Percentiles rank a stretch among this genome's conserved stretches.
phyloP scores from a whole-genome alignment of 495 filamentous ascomycete genomes.

The Neurospora cerealis region DNA sequence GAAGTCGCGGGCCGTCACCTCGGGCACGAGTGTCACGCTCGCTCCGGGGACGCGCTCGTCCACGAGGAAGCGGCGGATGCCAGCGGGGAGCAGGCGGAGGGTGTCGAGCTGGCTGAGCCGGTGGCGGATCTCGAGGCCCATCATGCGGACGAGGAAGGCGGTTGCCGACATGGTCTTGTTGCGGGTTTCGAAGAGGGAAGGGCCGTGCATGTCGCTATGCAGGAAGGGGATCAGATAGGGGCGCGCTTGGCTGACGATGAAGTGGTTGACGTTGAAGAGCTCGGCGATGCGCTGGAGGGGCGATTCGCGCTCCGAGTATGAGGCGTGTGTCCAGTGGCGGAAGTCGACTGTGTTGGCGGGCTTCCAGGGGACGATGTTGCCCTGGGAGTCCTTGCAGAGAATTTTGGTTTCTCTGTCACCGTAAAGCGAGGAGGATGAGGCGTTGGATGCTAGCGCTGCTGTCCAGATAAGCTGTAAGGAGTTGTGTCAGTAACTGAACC shows the following conservation, averaged over 20 bases:
- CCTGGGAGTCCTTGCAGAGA: constrained; percentile 73
- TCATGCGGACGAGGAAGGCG: constrained; percentile 55
- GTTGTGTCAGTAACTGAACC: neutral
- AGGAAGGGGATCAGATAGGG: constrained; percentile 82
- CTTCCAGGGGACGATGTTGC: constrained; percentile 71
- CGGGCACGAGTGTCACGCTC: constrained; percentile 72
- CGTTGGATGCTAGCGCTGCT: constrained; percentile 85
- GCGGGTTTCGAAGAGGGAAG: constrained; percentile 49
- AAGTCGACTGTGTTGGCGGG: constrained; percentile 57
- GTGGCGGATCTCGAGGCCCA: constrained; percentile 71
- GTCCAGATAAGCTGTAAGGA: constrained; percentile 70
- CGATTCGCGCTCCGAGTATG: constrained; percentile 65
- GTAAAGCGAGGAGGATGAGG: constrained; percentile 57
- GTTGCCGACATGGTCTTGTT: constrained; percentile 46
- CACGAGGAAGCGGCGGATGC: constrained; percentile 67
- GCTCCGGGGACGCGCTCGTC: constrained; percentile 81
- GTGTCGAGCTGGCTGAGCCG: constrained; percentile 74
- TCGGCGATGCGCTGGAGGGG: constrained; percentile 77
- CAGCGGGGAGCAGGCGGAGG: constrained; percentile 56
- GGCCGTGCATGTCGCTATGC: constrained; percentile 67
- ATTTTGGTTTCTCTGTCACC: constrained; percentile 51
- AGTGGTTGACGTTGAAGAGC: constrained; percentile 91
- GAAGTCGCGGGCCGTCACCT: constrained; percentile 63
- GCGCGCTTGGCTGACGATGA: constrained; percentile 68
- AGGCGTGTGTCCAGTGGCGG: constrained; percentile 55